Conservation (phyloP, 106 monocot species). For the Xerophyta viscosa region DNA sequence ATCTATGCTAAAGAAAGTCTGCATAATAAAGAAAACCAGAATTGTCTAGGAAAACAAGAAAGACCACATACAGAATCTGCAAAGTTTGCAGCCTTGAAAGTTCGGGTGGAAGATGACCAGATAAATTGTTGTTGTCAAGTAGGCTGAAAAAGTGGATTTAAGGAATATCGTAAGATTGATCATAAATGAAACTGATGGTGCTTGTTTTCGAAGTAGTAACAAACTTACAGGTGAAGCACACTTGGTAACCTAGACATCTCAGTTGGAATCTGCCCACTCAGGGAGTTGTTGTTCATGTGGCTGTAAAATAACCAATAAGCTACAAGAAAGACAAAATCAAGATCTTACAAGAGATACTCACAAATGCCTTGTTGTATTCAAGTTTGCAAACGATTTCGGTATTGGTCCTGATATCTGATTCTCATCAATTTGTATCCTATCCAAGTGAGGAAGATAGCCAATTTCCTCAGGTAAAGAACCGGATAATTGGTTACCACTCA, state of each 20-base stretch:
- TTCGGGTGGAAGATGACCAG: conserved; percentile 68
- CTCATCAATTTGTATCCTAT: conserved; percentile 81
- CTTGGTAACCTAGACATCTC: conserved; percentile 60
- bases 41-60: too few relatives aligned
- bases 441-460: conserved; percentile 61
- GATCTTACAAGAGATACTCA: conserved; percentile 29
- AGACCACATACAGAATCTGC: conserved; percentile 65
- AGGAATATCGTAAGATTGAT: neutral
- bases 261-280: conserved; percentile 81
- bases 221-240: conserved; percentile 67
- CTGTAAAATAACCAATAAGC: conserved; percentile 14
- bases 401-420: conserved; percentile 83
- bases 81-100: conserved; percentile 38
- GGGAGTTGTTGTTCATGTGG: conserved; percentile 98
- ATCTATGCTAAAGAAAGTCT: too few relatives aligned
- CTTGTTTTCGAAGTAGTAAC: neutral
- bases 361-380: conserved; percentile 64
- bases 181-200: too few relatives aligned
- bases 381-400: conserved; percentile 80
- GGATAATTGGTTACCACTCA: conserved; percentile 79
- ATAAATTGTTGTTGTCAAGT: conserved; percentile 89
- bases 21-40: too few relatives aligned
- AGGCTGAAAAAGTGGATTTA: conserved; percentile 41
- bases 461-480: conserved; percentile 81
- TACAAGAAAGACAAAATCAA: conserved; percentile 10